Evolutionary conservation across 345 rosid species (phyloP), one percentile per base, ranked within the genome.

Genomic region (Citrus glauca): DNA sequence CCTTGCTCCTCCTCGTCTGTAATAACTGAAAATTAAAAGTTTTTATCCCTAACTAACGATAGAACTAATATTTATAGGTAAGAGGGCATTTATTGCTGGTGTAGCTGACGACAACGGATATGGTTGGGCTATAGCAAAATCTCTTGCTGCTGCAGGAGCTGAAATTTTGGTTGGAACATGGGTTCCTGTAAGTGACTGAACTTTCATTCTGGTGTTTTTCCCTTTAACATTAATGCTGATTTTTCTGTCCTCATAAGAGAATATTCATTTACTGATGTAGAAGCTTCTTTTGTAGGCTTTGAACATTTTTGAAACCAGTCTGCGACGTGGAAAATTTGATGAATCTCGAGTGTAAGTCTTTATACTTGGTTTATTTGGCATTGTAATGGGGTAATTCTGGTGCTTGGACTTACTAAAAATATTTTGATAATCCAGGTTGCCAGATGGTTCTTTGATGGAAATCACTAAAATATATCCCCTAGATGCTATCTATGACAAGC

Each of bases 111-210:
- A 96, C 79, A 94, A 96, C 77, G 99, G 99, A 56, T 96, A 94
- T 76, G 98, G 99, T 82, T 96, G 99, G 99, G 98, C 98, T 19
- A 96, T 96, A 67, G 99, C 98, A 24, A 96, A 96, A 82, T 91
- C 99, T 79, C 99, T 95, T 81, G 98, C 98, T 73, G 97, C 98
- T 82, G 94, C 99, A 32, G 98, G 99, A 56, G 99, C 99, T 88
- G 97, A 96, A 84, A 94, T 94, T 81, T 84, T 96, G 68, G 91
- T 96, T 59, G 99, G 98, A 60, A 96, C 99, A 78, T 96, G 99
- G 99, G 99, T 96, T 75, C 98, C 99, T 76, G 99, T 96, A 83
- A 84, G 97, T 83, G 42, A 77, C 71, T 72, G 66, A 60, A 53
- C 14, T 9, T 64, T 57, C 1, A 73, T 17, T 25, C 50, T 64